Evolutionary conservation across 2,329 filamentous ascomycete species (phyloP).

Genomic region (Elsinoe necatrix): DNA sequence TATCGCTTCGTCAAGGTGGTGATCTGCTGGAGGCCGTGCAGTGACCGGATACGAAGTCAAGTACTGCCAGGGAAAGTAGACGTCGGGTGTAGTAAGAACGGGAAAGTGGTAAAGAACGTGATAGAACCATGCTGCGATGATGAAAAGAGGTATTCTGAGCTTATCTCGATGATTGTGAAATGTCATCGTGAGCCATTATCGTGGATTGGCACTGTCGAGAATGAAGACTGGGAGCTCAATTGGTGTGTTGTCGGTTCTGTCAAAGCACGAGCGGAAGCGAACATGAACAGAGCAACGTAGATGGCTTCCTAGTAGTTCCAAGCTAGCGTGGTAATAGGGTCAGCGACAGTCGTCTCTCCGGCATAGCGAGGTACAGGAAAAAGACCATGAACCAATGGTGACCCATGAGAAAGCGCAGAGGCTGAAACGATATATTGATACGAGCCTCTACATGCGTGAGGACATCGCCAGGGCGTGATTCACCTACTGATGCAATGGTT

Average conservation of each 20-base stretch:
- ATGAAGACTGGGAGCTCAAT: neutral
- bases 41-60: neutral
- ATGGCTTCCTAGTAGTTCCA: neutral
- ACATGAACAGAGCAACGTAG: constrained; percentile 1
- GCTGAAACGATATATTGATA: constrained; percentile 45
- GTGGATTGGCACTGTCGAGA: neutral
- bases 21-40: neutral
- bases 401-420: constrained; percentile 49
- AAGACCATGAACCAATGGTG: constrained; percentile 8
- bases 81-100: neutral
- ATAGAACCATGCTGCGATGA: neutral
- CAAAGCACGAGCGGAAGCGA: neutral
- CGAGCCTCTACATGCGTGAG: neutral
- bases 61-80: constrained; percentile 1
- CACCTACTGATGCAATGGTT: too few species aligned
- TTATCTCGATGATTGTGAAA: neutral
- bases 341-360: neutral
- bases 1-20: neutral
- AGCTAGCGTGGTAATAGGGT: neutral
- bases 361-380: neutral
- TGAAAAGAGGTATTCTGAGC: neutral
- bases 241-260: neutral
- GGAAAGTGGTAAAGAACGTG: neutral
- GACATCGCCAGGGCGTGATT: too few species aligned
- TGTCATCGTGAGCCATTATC: neutral